These are phyloP conservation scores for Cercospora brassicicola DNA, from an alignment of 2,329 filamentous ascomycete genomes.

Conservation along the genomic window DNA sequence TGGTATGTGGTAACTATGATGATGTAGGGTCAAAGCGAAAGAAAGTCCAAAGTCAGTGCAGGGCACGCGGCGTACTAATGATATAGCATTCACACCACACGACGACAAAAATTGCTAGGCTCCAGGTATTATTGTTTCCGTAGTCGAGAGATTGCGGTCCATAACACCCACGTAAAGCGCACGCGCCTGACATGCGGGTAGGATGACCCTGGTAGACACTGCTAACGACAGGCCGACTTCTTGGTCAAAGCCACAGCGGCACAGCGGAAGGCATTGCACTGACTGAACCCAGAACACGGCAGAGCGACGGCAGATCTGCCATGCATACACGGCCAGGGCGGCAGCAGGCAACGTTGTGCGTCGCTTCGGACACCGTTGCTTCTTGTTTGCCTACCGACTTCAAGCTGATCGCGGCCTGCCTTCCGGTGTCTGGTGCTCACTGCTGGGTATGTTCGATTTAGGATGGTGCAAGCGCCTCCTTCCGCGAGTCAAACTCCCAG, in stretches of 20 bases:
- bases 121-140: slow-evolving; percentile 18
- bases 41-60: slow-evolving; percentile 20
- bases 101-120: slow-evolving; percentile 18
- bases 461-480: slow-evolving; percentile 3
- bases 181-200: slow-evolving; percentile 22
- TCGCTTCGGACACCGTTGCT: slow-evolving; percentile 10
- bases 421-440: background rate
- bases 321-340: slow-evolving; percentile 7
- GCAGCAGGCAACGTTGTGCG: background rate
- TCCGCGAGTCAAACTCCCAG: slow-evolving; percentile 21
- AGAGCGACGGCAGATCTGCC: slow-evolving; percentile 22
- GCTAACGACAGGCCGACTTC: slow-evolving; percentile 25
- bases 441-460: slow-evolving; percentile 1
- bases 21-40: slow-evolving; percentile 24
- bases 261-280: slow-evolving; percentile 12
- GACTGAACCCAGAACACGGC: slow-evolving; percentile 21
- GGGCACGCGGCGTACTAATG: slow-evolving; percentile 15
- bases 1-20: slow-evolving; percentile 9
- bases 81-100: slow-evolving; percentile 25
- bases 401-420: background rate
- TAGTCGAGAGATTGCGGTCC: slow-evolving; percentile 29
- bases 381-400: slow-evolving; percentile 1
- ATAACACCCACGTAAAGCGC: slow-evolving; percentile 26
- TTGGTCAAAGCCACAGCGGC: slow-evolving; percentile 24
- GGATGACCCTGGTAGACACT: slow-evolving; percentile 26